Percentiles rank a stretch among this genome's conserved stretches.
Conservation (phyloP, 169 alveolate species). For the Amoebophrya sp. region DNA sequence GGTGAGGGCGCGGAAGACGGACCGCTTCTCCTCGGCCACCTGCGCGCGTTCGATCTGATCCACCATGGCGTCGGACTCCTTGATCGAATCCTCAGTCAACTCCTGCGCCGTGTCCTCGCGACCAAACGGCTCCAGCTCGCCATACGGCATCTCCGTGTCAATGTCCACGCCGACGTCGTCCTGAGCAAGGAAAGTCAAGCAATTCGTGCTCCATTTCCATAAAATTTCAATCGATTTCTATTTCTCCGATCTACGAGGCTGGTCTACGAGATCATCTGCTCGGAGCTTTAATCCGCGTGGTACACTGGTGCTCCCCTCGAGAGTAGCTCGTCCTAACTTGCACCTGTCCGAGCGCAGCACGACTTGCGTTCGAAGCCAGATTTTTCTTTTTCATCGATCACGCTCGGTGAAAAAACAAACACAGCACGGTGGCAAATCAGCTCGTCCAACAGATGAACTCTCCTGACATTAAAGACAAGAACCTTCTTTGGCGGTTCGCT, state of each 20-base stretch:
- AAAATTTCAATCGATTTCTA: too few relatives aligned
- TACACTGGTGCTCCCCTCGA: too few relatives aligned
- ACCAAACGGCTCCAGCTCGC: not conserved
- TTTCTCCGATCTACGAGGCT: too few relatives aligned
- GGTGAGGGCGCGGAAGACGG: not conserved
- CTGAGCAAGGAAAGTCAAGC: not conserved
- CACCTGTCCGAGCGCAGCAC: too few relatives aligned
- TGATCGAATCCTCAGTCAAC: not conserved
- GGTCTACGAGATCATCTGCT: too few relatives aligned
- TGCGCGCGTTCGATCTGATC: not conserved
- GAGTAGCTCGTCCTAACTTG: too few relatives aligned
- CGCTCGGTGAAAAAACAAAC: not conserved
- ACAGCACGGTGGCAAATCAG: not conserved
- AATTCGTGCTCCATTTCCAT: too few relatives aligned
- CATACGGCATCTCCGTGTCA: not conserved
- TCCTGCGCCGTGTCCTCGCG: constrained; percentile 1
- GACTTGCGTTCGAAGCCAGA: too few relatives aligned
- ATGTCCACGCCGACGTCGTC: not conserved
- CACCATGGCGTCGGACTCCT: not conserved
- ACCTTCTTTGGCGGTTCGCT: not conserved
- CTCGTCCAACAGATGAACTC: not conserved
- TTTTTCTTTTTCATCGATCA: not conserved
- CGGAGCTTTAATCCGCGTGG: too few relatives aligned
- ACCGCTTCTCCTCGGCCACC: not conserved
- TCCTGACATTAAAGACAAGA: not conserved